Percentiles rank a stretch among this genome's conserved stretches.
Conservation (phyloP, 2,329 filamentous ascomycete species). For the Pseudogymnoascus sp. region DNA sequence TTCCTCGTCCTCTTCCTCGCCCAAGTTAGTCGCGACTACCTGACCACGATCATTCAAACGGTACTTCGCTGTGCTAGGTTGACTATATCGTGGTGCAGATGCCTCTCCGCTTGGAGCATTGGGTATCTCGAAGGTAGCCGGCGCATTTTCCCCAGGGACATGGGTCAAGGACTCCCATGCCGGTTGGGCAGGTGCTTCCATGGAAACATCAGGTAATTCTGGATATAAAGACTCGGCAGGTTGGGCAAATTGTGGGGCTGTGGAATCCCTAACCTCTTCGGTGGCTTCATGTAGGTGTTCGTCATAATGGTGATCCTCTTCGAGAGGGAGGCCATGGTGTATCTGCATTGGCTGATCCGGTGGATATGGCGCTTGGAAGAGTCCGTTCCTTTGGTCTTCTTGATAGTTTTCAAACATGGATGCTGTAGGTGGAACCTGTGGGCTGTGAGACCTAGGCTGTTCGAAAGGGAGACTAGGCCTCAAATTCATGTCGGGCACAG, state of each 20-base stretch:
- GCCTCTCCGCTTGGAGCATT: background rate
- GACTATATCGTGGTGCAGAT: background rate
- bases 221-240: background rate
- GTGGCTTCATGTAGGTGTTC: background rate
- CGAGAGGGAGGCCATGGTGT: background rate
- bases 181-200: background rate
- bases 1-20: conserved; percentile 27
- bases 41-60: background rate
- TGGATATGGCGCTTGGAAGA: background rate
- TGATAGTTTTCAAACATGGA: background rate
- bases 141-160: background rate
- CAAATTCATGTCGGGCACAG: background rate
- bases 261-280: background rate
- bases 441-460: background rate
- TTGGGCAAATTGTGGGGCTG: background rate
- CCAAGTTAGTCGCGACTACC: conserved; percentile 18
- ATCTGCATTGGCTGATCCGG: background rate
- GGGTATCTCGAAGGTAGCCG: background rate
- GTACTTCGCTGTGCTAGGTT: background rate
- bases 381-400: background rate
- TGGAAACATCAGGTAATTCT: background rate
- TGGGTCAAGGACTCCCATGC: background rate
- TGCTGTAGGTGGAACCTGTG: background rate
- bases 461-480: background rate
- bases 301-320: background rate